Evolutionary conservation across 129 eudicot genomes (phyloP), one percentile per base, ranked within the genome.

Genomic region (Arctium minus): DNA sequence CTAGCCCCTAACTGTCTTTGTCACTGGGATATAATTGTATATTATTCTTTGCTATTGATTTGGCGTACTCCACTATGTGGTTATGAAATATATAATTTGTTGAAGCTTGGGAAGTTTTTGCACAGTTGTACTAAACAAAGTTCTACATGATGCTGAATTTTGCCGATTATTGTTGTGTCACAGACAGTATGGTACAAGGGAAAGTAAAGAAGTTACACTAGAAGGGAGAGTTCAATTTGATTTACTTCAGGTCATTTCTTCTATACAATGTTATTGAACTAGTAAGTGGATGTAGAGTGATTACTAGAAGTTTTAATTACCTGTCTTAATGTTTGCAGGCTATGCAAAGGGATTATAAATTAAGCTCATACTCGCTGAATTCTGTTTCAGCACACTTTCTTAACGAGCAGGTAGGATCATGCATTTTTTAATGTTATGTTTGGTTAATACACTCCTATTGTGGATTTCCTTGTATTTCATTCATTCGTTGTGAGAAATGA

Each of bases 191-290:
- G 99, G 99, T 80, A 96, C 94, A 74, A 90, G 99, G 86, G 99
- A 93, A 86, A 93, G 98, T 84, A 96, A 96, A 89, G 99, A 96
- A 89, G 92, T 93, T 78, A 85, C 87, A 8, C 70, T 96, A 36
- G 99, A 96, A 89, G 99, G 99, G 82, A 92, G 99, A 89, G 97
- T 96, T 81, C 99, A 96, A 78, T 93, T 96, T 88, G 99, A 96
- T 90, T 89, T 96, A 89, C 86, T 96, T 86, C 99, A 96, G 99
- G 99, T 93, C 76, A 44, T 64, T 77, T 40, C 33, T 62, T 60
- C 15, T 39, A 39, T 38, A 72, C 31, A 72, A 72, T 78, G 53
- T 6, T 56, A 72, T 72, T 77, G 64, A 78, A 39, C 18, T 42
- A 64, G 73, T 72, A 60, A 39, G 79, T 60, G 48, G 75, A 40